These are phyloP conservation scores for Neotropicomus parvogracilis DNA, from an alignment of 1,284 basidiomycete genomes.

Conservation along the genomic window DNA sequence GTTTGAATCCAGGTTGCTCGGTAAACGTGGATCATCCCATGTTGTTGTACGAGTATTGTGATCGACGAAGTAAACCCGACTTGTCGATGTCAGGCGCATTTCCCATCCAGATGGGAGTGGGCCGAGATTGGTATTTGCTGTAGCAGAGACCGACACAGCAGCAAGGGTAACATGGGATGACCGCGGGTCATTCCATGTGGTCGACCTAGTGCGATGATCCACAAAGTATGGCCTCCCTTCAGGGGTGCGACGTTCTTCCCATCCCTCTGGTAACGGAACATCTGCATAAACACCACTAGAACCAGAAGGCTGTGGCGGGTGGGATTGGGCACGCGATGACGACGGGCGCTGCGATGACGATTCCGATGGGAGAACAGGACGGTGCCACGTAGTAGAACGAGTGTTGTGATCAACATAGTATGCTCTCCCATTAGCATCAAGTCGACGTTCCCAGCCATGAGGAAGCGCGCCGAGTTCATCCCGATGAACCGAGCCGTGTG, in stretches of 20 bases:
- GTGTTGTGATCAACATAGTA: conserved; percentile 95
- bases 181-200: conserved; percentile 97
- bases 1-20: conserved; percentile 76
- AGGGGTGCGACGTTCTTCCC: conserved; percentile 98
- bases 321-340: conserved; percentile 6
- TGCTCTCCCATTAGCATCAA: conserved; percentile 75
- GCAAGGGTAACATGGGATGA: conserved; percentile 29
- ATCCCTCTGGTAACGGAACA: conserved; percentile 89
- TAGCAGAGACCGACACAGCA: conserved; percentile 64
- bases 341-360: conserved; percentile 8
- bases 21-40: conserved; percentile 75
- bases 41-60: conserved; percentile 77
- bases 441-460: conserved; percentile 88
- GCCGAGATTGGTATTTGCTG: conserved; percentile 87
- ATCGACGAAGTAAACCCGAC: conserved; percentile 75
- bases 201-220: conserved; percentile 93
- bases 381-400: conserved; percentile 92
- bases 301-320: conserved; percentile 13
- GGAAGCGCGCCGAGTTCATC: conserved; percentile 50
- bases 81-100: conserved; percentile 73
- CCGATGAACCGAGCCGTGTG: conserved; percentile 11
- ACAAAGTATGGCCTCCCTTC: conserved; percentile 98
- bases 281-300: conserved; percentile 36
- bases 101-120: conserved; percentile 91
- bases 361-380: conserved; percentile 43